Percentiles rank a stretch among this genome's conserved stretches.
phyloP scores from a whole-genome alignment of 2,329 filamentous ascomycete species.

The Herpotrichia juniperi region DNA sequence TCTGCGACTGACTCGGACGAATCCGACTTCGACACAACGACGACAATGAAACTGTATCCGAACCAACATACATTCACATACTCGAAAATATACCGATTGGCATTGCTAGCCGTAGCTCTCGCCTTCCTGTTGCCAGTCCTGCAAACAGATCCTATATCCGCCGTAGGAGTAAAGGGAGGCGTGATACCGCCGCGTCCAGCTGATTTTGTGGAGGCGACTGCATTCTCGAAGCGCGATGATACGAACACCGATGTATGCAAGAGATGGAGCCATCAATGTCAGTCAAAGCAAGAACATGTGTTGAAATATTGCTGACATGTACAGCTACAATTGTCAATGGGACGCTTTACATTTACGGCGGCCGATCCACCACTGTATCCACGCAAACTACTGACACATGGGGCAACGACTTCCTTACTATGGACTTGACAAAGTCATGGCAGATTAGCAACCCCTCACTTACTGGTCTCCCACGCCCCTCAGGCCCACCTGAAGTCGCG shows the following conservation, averaged over 20 bases:
- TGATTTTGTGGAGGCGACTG: conserved; percentile 19
- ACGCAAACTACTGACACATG: conserved; percentile 69
- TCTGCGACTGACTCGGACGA: conserved; percentile 33
- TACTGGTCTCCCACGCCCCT: conserved; percentile 66
- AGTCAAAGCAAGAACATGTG: neutral
- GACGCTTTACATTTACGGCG: conserved; percentile 78
- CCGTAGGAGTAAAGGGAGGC: conserved; percentile 32
- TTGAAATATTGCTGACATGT: conserved; percentile 9
- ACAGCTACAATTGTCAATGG: conserved; percentile 72
- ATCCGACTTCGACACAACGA: conserved; percentile 11
- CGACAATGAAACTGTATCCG: conserved; percentile 6
- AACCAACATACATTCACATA: conserved; percentile 15
- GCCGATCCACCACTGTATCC: conserved; percentile 63
- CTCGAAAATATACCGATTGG: conserved; percentile 34
- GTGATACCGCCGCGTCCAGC: conserved; percentile 28
- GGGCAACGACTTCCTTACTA: conserved; percentile 75
- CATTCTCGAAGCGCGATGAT: conserved; percentile 35
- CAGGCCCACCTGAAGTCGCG: conserved; percentile 72
- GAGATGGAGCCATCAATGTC: conserved; percentile 44
- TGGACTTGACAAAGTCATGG: conserved; percentile 79
- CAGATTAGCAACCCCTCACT: conserved; percentile 67
- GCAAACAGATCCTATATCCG: conserved; percentile 32
- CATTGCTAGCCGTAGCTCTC: conserved; percentile 34
- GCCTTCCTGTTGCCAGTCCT: conserved; percentile 42
- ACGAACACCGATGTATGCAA: conserved; percentile 43